A percentile compares a stretch with the other conserved stretches of the same genome.
phyloP scores from a whole-genome alignment of 345 rosid species.

The Barbarea vulgaris region DNA sequence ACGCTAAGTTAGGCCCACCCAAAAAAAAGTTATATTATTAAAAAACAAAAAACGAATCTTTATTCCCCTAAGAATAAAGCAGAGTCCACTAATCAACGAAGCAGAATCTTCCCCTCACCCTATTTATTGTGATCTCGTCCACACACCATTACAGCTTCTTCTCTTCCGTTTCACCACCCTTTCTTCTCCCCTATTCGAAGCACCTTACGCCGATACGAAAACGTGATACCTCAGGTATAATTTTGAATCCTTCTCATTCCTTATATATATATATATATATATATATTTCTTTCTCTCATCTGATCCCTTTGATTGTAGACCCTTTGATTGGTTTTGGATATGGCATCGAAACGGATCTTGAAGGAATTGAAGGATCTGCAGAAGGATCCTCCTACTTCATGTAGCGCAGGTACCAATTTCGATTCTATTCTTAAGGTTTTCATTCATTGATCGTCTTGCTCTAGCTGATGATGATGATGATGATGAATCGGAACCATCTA shows the following conservation, averaged over 20 bases:
- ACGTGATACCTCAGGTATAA: too few relatives aligned
- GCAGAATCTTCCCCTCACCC: conserved; percentile 29
- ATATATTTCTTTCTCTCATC: too few relatives aligned
- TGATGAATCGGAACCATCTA: not conserved
- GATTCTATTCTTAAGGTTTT: not conserved
- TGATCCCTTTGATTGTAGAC: too few relatives aligned
- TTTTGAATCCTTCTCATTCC: too few relatives aligned
- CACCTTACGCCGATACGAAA: conserved; percentile 6
- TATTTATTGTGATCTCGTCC: conserved; percentile 40
- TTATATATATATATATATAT: too few relatives aligned
- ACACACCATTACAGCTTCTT: conserved; percentile 19
- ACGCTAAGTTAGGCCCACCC: conserved; percentile 43
- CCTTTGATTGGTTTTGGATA: conserved; percentile 37
- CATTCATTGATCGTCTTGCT: not conserved
- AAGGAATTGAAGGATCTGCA: conserved; percentile 84
- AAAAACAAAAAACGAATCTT: not conserved
- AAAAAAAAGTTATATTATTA: not conserved
- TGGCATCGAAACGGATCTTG: conserved; percentile 89
- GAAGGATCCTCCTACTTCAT: conserved; percentile 82
- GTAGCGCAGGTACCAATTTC: conserved; percentile 62
- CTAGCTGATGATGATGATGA: not conserved
- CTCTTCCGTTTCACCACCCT: conserved; percentile 19
- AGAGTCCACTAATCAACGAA: conserved; percentile 29
- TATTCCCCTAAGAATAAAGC: conserved; percentile 12
- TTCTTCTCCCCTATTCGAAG: conserved; percentile 4